phyloP scores from a whole-genome alignment of 2,329 filamentous ascomycete genomes.

The Fusarium protoensiforme region DNA sequence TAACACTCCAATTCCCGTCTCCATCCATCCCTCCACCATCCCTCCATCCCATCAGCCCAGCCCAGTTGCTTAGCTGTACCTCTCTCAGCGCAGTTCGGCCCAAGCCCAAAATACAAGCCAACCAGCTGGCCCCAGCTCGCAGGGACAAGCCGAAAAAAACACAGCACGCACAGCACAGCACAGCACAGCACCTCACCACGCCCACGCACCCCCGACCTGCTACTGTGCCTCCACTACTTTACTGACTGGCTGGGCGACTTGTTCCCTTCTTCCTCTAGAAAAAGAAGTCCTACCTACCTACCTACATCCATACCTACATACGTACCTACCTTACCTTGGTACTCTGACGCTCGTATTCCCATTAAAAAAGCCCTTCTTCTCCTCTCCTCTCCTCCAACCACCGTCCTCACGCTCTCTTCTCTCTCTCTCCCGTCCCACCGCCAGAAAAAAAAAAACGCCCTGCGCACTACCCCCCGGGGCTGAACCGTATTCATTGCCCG shows the following conservation, averaged over 20 bases:
- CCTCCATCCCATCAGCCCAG: neutral
- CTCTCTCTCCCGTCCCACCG: conserved; percentile 37
- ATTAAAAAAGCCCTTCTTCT: conserved; percentile 27
- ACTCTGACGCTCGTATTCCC: conserved; percentile 43
- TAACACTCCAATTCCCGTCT: neutral
- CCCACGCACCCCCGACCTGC: neutral
- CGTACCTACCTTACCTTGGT: neutral
- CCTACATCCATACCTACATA: neutral
- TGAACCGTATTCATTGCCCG: conserved; percentile 36
- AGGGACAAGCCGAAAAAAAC: conserved; percentile 14
- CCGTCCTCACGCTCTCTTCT: conserved; percentile 1
- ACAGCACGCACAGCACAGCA: neutral
- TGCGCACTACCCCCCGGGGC: conserved; percentile 22
- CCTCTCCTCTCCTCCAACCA: conserved; percentile 36
- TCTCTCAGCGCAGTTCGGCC: neutral
- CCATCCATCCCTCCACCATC: neutral
- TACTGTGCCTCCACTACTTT: neutral
- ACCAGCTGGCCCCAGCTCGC: conserved; percentile 30
- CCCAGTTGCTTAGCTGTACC: neutral
- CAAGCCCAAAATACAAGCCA: conserved; percentile 11
- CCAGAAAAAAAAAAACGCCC: conserved; percentile 35
- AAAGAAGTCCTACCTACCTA: conserved; percentile 13
- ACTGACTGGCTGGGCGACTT: neutral
- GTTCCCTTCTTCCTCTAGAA: conserved; percentile 12
- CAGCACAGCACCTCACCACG: conserved; percentile 9